Evolutionary conservation across 371 early-diverging fungal species (phyloP).

Genomic region (Rhizomucor miehei): DNA sequence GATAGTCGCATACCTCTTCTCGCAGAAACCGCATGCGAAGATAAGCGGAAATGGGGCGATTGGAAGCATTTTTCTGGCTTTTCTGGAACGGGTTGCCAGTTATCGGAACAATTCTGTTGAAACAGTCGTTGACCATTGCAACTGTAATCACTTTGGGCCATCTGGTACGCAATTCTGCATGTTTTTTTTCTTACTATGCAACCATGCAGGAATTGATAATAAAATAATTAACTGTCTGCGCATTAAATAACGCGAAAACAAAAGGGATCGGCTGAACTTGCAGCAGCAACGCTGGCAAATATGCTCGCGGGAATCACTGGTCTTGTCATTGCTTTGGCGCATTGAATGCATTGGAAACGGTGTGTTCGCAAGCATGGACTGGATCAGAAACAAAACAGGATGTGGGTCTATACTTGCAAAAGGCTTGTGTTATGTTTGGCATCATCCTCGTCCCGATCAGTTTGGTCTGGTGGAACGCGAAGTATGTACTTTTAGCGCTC

Average conservation of each 20-base stretch:
- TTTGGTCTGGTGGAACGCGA: conserved; percentile 72
- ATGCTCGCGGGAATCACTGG: conserved; percentile 4
- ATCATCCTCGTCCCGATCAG: conserved; percentile 67
- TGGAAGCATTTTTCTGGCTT: conserved; percentile 56
- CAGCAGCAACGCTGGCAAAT: conserved; percentile 9
- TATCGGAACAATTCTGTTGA: conserved; percentile 52
- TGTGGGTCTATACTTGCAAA: conserved; percentile 82
- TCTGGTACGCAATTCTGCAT: too few relatives aligned
- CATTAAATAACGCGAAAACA: too few relatives aligned
- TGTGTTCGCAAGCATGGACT: conserved; percentile 87
- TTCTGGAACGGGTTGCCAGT: conserved; percentile 5
- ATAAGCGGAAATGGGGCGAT: too few relatives aligned
- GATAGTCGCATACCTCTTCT: too few relatives aligned
- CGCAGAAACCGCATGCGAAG: too few relatives aligned
- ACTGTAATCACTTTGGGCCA: conserved; percentile 1
- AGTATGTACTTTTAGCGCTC: conserved; percentile 39
- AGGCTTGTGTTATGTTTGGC: conserved; percentile 49
- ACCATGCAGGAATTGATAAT: too few relatives aligned
- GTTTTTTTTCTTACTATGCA: too few relatives aligned
- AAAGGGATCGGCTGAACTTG: conserved; percentile 7
- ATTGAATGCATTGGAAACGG: conserved; percentile 75
- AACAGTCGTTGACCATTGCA: conserved; percentile 35
- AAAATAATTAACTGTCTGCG: not conserved
- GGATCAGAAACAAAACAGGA: conserved; percentile 65
- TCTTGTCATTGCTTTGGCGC: conserved; percentile 25